phyloP scores from a whole-genome alignment of 1,139 yeast genomes.

The Sporopachydermia cereana region DNA sequence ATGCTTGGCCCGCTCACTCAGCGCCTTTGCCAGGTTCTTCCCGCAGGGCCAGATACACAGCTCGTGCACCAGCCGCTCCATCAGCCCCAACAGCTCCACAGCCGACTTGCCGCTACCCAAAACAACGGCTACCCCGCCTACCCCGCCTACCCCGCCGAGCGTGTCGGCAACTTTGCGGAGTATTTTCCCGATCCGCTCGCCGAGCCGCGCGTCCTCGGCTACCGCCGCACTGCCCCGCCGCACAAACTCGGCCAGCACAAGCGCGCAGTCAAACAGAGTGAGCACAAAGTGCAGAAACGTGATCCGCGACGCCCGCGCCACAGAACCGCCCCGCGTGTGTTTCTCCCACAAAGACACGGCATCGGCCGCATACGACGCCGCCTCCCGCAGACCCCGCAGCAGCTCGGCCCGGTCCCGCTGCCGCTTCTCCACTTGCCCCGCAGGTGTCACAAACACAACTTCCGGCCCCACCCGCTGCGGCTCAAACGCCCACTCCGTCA shows the following conservation, averaged over 20 bases:
- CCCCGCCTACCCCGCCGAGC: neutral
- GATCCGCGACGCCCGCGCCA: constrained; percentile 22
- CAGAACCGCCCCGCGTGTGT: constrained; percentile 23
- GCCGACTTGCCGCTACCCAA: neutral
- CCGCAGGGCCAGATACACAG: constrained; percentile 5
- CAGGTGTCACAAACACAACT: neutral
- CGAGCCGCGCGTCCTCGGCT: neutral
- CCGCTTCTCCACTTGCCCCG: neutral
- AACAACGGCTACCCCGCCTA: neutral
- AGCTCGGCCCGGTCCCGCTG: neutral
- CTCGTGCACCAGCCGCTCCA: neutral
- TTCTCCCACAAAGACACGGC: constrained; percentile 28
- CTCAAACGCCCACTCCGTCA: neutral
- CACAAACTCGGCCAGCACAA: constrained; percentile 24
- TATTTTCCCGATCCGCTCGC: neutral
- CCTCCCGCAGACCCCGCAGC: constrained; percentile 21
- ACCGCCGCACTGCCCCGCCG: neutral
- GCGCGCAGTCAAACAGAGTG: constrained; percentile 26
- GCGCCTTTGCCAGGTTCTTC: neutral
- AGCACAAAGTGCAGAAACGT: constrained; percentile 26
- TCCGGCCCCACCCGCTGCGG: neutral
- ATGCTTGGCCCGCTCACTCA: constrained; percentile 4
- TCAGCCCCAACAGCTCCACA: neutral
- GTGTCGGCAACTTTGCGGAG: neutral
- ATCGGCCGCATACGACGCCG: constrained; percentile 28